Conservation (phyloP, 768 basidiomycete species). For the Amanita phalloides region DNA sequence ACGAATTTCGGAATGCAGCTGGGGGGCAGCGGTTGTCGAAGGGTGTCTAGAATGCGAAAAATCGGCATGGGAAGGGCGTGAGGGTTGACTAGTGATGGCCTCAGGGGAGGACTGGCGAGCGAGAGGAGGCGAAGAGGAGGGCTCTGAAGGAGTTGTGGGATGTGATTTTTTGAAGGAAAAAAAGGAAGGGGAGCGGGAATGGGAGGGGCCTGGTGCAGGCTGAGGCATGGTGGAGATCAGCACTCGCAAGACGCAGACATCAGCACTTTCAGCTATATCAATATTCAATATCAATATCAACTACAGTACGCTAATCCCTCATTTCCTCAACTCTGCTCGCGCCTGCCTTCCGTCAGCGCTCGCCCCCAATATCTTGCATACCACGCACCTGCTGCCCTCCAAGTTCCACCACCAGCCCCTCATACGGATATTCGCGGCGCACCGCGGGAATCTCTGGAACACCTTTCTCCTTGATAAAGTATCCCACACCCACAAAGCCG, state of each 20-base stretch:
- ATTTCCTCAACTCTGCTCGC: constrained; percentile 3
- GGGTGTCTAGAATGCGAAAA: background rate
- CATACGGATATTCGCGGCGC: constrained; percentile 68
- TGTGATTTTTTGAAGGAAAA: constrained; percentile 45
- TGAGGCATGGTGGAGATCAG: constrained; percentile 16
- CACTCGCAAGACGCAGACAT: background rate
- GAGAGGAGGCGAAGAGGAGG: constrained; percentile 7
- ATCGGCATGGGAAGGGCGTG: background rate
- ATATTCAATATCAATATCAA: background rate
- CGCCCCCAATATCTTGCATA: background rate
- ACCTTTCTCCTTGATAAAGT: constrained; percentile 37
- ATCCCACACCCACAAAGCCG: constrained; percentile 56
- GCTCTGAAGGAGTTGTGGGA: constrained; percentile 15
- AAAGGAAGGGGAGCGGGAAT: constrained; percentile 52
- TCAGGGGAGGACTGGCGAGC: background rate
- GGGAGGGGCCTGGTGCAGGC: constrained; percentile 13
- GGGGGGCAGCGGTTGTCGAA: constrained; percentile 14
- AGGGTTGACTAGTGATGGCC: constrained; percentile 4
- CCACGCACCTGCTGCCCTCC: constrained; percentile 65
- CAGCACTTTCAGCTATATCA: no score
- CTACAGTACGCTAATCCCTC: constrained; percentile 7
- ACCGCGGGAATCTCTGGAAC: constrained; percentile 54
- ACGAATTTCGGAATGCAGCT: constrained; percentile 73
- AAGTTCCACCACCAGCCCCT: constrained; percentile 65
- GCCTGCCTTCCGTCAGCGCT: constrained; percentile 12